A percentile compares a stretch with the other conserved stretches of the same genome.
phyloP scores from a whole-genome alignment of 345 rosid genomes.

The Populus pruinosa region DNA sequence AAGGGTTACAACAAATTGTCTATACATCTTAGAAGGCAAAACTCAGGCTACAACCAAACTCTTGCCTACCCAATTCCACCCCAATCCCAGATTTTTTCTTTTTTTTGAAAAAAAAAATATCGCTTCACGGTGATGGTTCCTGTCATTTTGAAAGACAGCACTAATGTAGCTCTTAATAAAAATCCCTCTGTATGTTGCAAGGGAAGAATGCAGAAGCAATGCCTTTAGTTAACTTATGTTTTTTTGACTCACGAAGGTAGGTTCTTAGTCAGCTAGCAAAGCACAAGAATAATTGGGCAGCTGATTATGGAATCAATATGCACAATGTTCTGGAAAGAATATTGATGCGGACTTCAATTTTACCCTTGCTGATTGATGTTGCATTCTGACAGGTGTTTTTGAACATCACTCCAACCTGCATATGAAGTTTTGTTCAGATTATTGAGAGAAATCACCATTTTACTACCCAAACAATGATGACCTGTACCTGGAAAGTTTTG shows the following conservation, averaged over 20 bases:
- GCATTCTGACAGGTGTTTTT: conserved; percentile 56
- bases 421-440: conserved; percentile 2
- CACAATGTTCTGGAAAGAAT: not conserved
- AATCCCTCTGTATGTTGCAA: not conserved
- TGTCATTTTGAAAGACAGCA: not conserved
- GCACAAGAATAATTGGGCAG: not conserved
- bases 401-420: conserved; percentile 78
- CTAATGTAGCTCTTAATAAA: not conserved
- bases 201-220: not conserved
- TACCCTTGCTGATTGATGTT: conserved; percentile 47
- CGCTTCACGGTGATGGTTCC: not conserved
- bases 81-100: not conserved
- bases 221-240: not conserved
- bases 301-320: not conserved
- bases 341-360: conserved; percentile 5
- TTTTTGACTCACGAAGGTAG: not conserved
- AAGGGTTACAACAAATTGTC: not conserved
- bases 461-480: not conserved
- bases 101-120: not conserved
- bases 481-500: conserved; percentile 59
- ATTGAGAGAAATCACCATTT: not conserved
- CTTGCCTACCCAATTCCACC: not conserved
- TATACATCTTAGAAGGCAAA: not conserved
- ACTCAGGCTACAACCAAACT: not conserved
- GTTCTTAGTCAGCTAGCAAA: not conserved